Percentiles rank a stretch among this genome's conserved stretches.
These are phyloP conservation scores for Mycena belliarum DNA, from an alignment of 768 basidiomycete species.

Conservation along the genomic window DNA sequence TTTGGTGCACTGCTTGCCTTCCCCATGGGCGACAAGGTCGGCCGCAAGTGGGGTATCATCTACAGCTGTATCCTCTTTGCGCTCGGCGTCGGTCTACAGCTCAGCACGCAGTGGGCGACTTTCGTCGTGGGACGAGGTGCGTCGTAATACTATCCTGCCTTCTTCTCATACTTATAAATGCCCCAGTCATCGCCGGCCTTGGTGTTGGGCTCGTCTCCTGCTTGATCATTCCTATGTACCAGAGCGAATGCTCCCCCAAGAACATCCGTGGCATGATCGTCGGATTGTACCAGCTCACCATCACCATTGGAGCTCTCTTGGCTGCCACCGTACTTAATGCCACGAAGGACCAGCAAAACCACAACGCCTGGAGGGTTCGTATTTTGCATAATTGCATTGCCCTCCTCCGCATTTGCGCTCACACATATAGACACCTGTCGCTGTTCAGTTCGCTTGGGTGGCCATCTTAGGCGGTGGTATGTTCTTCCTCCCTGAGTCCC, in stretches of 20 bases:
- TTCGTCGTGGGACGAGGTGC: constrained; percentile 31
- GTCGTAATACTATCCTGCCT: neutral
- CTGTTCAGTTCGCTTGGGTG: constrained; percentile 66
- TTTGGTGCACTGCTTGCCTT: constrained; percentile 46
- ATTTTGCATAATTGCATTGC: neutral
- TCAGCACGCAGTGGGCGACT: constrained; percentile 28
- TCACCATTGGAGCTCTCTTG: constrained; percentile 47
- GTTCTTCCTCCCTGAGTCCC: constrained; percentile 61
- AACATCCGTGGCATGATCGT: constrained; percentile 22
- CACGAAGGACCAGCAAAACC: constrained; percentile 42
- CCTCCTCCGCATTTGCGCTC: constrained; percentile 14
- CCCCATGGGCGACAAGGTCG: constrained; percentile 43
- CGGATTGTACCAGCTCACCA: constrained; percentile 33
- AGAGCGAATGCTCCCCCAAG: constrained; percentile 20
- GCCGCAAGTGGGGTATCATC: constrained; percentile 51
- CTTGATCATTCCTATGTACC: constrained; percentile 23
- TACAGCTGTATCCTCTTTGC: constrained; percentile 37
- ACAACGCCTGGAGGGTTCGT: constrained; percentile 19
- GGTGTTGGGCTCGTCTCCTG: constrained; percentile 22
- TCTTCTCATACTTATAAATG: neutral
- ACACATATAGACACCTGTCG: constrained; percentile 53
- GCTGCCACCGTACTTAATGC: constrained; percentile 54
- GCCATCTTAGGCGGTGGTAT: constrained; percentile 58
- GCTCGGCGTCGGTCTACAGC: constrained; percentile 35
- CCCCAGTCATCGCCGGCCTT: constrained; percentile 12